phyloP scores from a whole-genome alignment of 768 basidiomycete species.

The Favolaschia claudopus region DNA sequence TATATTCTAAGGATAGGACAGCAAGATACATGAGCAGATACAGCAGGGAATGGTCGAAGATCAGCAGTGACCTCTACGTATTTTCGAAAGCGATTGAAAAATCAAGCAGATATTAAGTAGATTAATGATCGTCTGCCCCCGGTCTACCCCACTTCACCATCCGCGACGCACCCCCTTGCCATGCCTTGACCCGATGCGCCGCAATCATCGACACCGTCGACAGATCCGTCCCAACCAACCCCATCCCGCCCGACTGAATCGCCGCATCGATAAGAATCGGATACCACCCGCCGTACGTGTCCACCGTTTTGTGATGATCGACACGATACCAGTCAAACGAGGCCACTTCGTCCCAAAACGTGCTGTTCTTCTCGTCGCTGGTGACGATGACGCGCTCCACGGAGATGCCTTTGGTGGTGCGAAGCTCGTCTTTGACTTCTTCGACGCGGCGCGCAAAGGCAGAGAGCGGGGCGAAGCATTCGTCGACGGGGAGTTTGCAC shows the following conservation, averaged over 20 bases:
- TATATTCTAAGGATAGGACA: no score
- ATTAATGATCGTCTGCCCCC: slow-evolving; percentile 41
- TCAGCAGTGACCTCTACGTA: no score
- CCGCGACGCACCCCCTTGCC: slow-evolving; percentile 47
- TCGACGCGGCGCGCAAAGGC: slow-evolving; percentile 37
- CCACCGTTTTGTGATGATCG: slow-evolving; percentile 39
- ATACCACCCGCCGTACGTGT: slow-evolving; percentile 45
- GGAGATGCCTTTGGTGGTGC: slow-evolving; percentile 28
- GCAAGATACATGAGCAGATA: no score
- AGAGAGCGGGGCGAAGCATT: slow-evolving; percentile 41
- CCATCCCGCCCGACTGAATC: slow-evolving; percentile 53
- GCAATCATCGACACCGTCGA: slow-evolving; percentile 59
- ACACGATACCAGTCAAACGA: slow-evolving; percentile 40
- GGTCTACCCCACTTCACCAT: slow-evolving; percentile 48
- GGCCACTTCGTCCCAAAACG: slow-evolving; percentile 42
- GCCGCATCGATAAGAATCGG: slow-evolving; percentile 55
- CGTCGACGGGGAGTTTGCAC: slow-evolving; percentile 34
- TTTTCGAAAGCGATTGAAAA: no score
- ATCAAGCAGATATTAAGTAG: no score
- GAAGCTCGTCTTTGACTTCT: slow-evolving; percentile 38
- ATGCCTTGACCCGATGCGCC: slow-evolving; percentile 50
- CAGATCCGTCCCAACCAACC: slow-evolving; percentile 56
- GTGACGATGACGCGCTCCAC: slow-evolving; percentile 45
- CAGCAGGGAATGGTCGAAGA: no score
- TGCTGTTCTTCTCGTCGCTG: slow-evolving; percentile 46